Conservation (phyloP, 2,329 filamentous ascomycete species). For the Cladophialophora yegresii region DNA sequence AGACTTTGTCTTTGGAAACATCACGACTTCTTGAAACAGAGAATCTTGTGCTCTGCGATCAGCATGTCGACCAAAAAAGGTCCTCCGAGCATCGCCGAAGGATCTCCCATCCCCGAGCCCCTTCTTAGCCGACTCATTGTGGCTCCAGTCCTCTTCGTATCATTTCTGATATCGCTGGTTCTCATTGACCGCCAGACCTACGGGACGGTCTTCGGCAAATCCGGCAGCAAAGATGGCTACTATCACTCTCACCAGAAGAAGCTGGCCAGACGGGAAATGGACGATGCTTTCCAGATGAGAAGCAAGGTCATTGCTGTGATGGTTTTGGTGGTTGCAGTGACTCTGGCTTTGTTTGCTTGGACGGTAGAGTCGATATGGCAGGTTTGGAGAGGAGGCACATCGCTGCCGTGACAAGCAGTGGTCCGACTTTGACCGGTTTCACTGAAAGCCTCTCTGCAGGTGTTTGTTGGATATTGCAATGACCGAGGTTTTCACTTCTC, state of each 20-base stretch:
- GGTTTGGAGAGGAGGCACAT: constrained; percentile 16
- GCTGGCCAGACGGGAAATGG: constrained; percentile 63
- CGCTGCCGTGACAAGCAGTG: not conserved
- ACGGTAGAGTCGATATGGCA: constrained; percentile 28
- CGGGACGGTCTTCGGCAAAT: constrained; percentile 47
- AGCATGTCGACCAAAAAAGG: constrained; percentile 21
- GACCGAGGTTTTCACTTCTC: constrained; percentile 28
- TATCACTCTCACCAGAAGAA: constrained; percentile 62
- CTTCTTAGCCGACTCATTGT: constrained; percentile 48
- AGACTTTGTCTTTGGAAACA: not conserved
- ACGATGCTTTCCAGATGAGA: constrained; percentile 64
- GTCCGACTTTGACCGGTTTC: not conserved
- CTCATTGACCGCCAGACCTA: constrained; percentile 62
- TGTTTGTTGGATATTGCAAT: not conserved
- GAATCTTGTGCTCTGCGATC: not conserved
- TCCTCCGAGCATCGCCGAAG: constrained; percentile 3
- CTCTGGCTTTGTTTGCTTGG: constrained; percentile 39
- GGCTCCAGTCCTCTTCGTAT: constrained; percentile 64
- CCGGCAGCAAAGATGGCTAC: constrained; percentile 44
- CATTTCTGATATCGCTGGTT: constrained; percentile 66
- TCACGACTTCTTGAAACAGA: not conserved
- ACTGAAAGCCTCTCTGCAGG: not conserved
- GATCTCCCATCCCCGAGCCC: constrained; percentile 26
- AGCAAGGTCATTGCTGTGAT: constrained; percentile 57
- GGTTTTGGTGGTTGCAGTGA: constrained; percentile 42